These are phyloP conservation scores for Aspergillus sp. DNA, from an alignment of 2,329 filamentous ascomycete genomes.

Conservation along the genomic window DNA sequence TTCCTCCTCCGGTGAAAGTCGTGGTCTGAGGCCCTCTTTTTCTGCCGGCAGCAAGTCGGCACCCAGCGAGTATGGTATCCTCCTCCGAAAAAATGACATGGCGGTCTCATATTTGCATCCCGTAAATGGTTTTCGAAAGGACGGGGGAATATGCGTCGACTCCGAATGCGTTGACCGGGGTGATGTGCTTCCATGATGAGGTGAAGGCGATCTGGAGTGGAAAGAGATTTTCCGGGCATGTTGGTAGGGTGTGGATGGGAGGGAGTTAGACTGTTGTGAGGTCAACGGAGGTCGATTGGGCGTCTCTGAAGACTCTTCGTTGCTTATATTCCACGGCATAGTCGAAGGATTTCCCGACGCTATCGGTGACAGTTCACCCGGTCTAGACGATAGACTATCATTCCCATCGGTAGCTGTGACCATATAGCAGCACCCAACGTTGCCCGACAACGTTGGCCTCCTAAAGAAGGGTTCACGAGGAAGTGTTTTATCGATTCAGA, in stretches of 20 bases:
- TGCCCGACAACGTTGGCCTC: conserved; percentile 31
- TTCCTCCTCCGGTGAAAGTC: conserved; percentile 71
- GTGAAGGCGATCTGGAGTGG: conserved; percentile 77
- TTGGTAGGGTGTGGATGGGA: conserved; percentile 91
- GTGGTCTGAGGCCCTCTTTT: conserved; percentile 67
- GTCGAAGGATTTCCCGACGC: conserved; percentile 39
- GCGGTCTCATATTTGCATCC: conserved; percentile 88
- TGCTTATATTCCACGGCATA: conserved; percentile 42
- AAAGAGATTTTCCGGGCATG: conserved; percentile 80
- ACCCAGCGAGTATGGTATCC: conserved; percentile 92
- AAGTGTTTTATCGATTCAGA: conserved; percentile 4
- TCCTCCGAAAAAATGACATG: conserved; percentile 74
- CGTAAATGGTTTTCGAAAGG: conserved; percentile 64
- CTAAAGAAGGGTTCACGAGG: conserved; percentile 7
- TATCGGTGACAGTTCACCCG: conserved; percentile 46
- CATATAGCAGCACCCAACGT: conserved; percentile 42
- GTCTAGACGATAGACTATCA: conserved; percentile 37
- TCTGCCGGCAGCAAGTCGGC: conserved; percentile 72
- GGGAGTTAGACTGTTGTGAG: conserved; percentile 77
- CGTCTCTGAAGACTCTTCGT: conserved; percentile 35
- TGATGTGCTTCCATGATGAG: conserved; percentile 74
- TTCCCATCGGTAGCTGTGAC: conserved; percentile 44
- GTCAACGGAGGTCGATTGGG: conserved; percentile 51
- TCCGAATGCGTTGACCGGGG: conserved; percentile 90
- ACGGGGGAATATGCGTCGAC: conserved; percentile 71